Percentiles rank a stretch among this genome's conserved stretches.
Evolutionary conservation across 345 rosid species (phyloP).

Genomic region (Hibiscus trionum): DNA sequence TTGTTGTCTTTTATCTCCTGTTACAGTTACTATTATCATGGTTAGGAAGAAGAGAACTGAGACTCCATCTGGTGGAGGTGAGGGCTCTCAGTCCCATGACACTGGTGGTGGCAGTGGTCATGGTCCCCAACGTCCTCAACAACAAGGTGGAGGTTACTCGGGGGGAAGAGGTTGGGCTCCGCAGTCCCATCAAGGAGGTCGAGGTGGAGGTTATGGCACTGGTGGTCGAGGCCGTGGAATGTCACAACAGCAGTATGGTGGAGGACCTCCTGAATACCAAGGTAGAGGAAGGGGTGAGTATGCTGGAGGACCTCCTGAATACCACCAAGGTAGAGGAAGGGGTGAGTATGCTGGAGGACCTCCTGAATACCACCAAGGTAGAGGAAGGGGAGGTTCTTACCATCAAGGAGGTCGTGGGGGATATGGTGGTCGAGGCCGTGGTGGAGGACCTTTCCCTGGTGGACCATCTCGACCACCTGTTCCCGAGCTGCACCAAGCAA

Average conservation of each 20-base stretch:
- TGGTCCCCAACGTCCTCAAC: conserved; percentile 42
- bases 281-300: neutral
- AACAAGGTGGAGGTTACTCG: conserved; percentile 32
- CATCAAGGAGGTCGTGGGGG: conserved; percentile 67
- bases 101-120: conserved; percentile 35
- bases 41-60: conserved; percentile 72
- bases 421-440: conserved; percentile 34
- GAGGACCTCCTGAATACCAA: conserved; percentile 28
- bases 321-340: conserved; percentile 24
- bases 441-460: conserved; percentile 55
- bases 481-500: conserved; percentile 99
- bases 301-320: conserved; percentile 41
- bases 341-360: conserved; percentile 28
- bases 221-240: conserved; percentile 29
- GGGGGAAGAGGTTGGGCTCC: conserved; percentile 58
- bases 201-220: conserved; percentile 48
- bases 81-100: conserved; percentile 61
- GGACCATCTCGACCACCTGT: conserved; percentile 50
- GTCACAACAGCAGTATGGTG: conserved; percentile 51
- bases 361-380: conserved; percentile 37
- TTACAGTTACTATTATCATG: conserved; percentile 36
- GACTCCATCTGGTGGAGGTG: conserved; percentile 47
- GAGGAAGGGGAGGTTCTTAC: conserved; percentile 49
- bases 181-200: conserved; percentile 58
- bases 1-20: neutral